Evolutionary conservation across 345 rosid genomes (phyloP).

Genomic region (Carallia pectinifolia): DNA sequence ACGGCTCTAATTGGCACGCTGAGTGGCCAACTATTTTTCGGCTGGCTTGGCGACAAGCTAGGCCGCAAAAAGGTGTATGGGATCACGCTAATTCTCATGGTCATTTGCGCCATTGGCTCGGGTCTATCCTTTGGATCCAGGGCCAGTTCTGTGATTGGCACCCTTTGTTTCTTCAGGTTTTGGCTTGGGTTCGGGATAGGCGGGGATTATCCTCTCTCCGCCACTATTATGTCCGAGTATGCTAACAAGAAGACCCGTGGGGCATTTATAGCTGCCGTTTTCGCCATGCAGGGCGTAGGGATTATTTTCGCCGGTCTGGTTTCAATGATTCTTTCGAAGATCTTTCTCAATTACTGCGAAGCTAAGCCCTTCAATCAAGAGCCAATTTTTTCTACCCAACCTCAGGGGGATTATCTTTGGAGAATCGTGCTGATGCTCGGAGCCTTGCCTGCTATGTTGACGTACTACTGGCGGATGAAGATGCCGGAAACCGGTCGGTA

Average conservation of each 20-base stretch:
- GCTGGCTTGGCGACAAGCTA: slow-evolving; percentile 67
- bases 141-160: slow-evolving; percentile 39
- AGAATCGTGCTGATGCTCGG: slow-evolving; percentile 55
- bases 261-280: slow-evolving; percentile 56
- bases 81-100: slow-evolving; percentile 56
- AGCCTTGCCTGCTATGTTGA: slow-evolving; percentile 47
- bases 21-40: slow-evolving; percentile 57
- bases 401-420: slow-evolving; percentile 49
- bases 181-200: slow-evolving; percentile 83
- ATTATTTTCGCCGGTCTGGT: slow-evolving; percentile 52
- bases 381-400: slow-evolving; percentile 39
- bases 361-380: slow-evolving; percentile 12
- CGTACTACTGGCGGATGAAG: slow-evolving; percentile 57
- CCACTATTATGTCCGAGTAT: slow-evolving; percentile 72
- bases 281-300: slow-evolving; percentile 66
- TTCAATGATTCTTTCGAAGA: slow-evolving; percentile 34
- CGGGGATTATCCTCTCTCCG: slow-evolving; percentile 81
- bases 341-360: slow-evolving; percentile 17
- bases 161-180: slow-evolving; percentile 68
- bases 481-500: slow-evolving; percentile 67
- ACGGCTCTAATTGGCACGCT: slow-evolving; percentile 61
- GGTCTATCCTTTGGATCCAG: slow-evolving; percentile 55
- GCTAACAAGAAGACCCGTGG: slow-evolving; percentile 58
- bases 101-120: slow-evolving; percentile 50
- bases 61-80: slow-evolving; percentile 63